Evolutionary conservation across 2,329 filamentous ascomycete species (phyloP).

Genomic region (Aspergillus aculeatus): DNA sequence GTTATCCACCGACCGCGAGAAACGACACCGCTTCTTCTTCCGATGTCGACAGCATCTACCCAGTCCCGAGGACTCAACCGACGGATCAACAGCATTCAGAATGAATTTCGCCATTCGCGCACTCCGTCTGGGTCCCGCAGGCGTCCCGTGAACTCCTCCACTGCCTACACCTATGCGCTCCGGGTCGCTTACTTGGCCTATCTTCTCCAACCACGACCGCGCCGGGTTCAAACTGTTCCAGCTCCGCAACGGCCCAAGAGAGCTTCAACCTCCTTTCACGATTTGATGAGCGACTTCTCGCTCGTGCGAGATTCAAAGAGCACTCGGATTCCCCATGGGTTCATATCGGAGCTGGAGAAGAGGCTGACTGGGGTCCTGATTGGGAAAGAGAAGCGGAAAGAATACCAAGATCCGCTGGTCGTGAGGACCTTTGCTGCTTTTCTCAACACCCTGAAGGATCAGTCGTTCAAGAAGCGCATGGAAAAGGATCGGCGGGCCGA

Average conservation of each 20-base stretch:
- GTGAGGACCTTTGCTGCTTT: slow-evolving; percentile 95
- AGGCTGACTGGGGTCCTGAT: slow-evolving; percentile 76
- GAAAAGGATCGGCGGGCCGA: slow-evolving; percentile 93
- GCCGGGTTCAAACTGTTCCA: slow-evolving; percentile 81
- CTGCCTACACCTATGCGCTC: slow-evolving; percentile 88
- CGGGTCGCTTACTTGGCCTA: slow-evolving; percentile 90
- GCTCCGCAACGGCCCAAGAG: slow-evolving; percentile 64
- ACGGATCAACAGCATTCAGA: slow-evolving; percentile 48
- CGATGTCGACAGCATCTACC: slow-evolving; percentile 50
- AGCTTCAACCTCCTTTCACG: slow-evolving; percentile 69
- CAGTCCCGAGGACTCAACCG: slow-evolving; percentile 47
- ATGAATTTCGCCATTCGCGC: slow-evolving; percentile 43
- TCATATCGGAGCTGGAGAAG: slow-evolving; percentile 70
- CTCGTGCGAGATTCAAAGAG: slow-evolving; percentile 66
- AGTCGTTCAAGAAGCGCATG: slow-evolving; percentile 82
- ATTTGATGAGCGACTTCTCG: slow-evolving; percentile 85
- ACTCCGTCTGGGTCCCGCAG: slow-evolving; percentile 44
- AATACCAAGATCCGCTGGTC: slow-evolving; percentile 85
- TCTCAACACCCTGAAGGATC: slow-evolving; percentile 87
- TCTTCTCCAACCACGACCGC: slow-evolving; percentile 84
- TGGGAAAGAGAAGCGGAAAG: slow-evolving; percentile 78
- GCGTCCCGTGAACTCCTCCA: slow-evolving; percentile 57
- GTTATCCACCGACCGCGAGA: not conserved
- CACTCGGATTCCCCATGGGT: slow-evolving; percentile 68
- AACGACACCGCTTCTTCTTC: slow-evolving; percentile 15